A percentile compares a stretch with the other conserved stretches of the same genome.
phyloP scores from a whole-genome alignment of 2,329 filamentous ascomycete species.

The Colletotrichum kahawae region DNA sequence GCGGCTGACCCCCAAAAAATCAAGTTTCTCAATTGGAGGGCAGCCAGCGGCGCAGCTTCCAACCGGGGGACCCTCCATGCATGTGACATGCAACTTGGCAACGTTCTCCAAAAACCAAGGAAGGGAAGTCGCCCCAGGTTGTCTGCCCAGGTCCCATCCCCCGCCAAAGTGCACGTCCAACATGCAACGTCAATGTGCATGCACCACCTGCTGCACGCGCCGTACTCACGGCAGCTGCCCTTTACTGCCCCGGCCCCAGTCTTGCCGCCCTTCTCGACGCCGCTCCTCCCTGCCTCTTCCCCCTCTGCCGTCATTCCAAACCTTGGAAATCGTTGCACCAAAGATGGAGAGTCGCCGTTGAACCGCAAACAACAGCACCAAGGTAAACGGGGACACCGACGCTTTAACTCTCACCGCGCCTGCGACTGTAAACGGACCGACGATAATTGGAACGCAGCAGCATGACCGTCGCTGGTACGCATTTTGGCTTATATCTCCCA shows the following conservation, averaged over 20 bases:
- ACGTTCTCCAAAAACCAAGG: constrained; percentile 20
- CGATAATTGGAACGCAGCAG: constrained; percentile 9
- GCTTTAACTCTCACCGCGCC: neutral
- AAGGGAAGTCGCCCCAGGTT: constrained; percentile 10
- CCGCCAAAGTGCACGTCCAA: constrained; percentile 14
- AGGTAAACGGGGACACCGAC: constrained; percentile 7
- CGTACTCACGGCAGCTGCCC: neutral
- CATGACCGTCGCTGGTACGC: constrained; percentile 8
- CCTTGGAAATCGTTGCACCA: constrained; percentile 16
- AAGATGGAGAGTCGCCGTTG: constrained; percentile 6
- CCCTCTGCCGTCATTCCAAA: constrained; percentile 14
- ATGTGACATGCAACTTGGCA: constrained; percentile 20
- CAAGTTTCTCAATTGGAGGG: constrained; percentile 8
- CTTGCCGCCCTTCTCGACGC: neutral
- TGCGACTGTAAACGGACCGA: constrained; percentile 13
- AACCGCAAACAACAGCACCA: neutral
- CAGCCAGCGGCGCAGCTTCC: neutral
- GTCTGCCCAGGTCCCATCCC: neutral
- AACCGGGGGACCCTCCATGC: constrained; percentile 16
- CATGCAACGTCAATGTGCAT: constrained; percentile 22
- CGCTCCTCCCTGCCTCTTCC: neutral
- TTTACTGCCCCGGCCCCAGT: constrained; percentile 2
- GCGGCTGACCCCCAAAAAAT: neutral
- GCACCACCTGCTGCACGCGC: neutral
- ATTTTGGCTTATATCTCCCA: neutral